Percentiles rank a stretch among this genome's conserved stretches.
Conservation (phyloP, 2,329 filamentous ascomycete genomes). For the Fonsecaea multimorphosa region DNA sequence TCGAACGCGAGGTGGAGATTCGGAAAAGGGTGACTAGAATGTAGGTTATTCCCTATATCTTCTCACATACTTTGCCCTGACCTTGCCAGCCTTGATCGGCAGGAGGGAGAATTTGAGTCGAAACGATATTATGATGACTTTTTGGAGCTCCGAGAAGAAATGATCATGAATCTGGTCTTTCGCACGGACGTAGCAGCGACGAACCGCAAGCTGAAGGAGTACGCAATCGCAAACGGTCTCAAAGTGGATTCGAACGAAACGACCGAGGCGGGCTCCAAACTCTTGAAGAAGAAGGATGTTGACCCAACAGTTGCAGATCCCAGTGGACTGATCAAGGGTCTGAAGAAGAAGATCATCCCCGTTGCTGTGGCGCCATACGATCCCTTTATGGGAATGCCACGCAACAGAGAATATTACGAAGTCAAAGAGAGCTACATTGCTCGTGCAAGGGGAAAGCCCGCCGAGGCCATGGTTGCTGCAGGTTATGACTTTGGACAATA, state of each 20-base stretch:
- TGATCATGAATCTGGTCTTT: slow-evolving; percentile 85
- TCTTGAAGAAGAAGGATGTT: slow-evolving; percentile 40
- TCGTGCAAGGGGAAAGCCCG: slow-evolving; percentile 68
- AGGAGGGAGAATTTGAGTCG: slow-evolving; percentile 88
- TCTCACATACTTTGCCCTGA: slow-evolving; percentile 38
- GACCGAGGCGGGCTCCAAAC: slow-evolving; percentile 68
- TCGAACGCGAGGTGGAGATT: slow-evolving; percentile 95
- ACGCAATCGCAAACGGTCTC: slow-evolving; percentile 72
- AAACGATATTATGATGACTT: slow-evolving; percentile 90
- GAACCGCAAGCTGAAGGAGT: slow-evolving; percentile 66
- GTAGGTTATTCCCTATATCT: slow-evolving; percentile 44
- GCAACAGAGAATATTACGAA: slow-evolving; percentile 72
- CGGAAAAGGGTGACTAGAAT: slow-evolving; percentile 73
- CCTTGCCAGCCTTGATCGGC: slow-evolving; percentile 76
- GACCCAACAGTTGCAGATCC: slow-evolving; percentile 37
- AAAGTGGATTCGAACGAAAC: slow-evolving; percentile 70
- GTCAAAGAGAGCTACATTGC: slow-evolving; percentile 75
- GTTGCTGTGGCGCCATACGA: slow-evolving; percentile 80
- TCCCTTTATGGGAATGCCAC: slow-evolving; percentile 78
- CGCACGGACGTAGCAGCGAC: slow-evolving; percentile 71
- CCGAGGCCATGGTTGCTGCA: slow-evolving; percentile 71
- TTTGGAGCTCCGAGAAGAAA: slow-evolving; percentile 86
- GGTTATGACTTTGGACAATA: slow-evolving; percentile 87
- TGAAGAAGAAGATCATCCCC: slow-evolving; percentile 69
- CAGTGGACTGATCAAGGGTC: slow-evolving; percentile 73